These are phyloP conservation scores for Flaveria ramosissima DNA, from an alignment of 129 eudicot genomes.

Conservation along the genomic window DNA sequence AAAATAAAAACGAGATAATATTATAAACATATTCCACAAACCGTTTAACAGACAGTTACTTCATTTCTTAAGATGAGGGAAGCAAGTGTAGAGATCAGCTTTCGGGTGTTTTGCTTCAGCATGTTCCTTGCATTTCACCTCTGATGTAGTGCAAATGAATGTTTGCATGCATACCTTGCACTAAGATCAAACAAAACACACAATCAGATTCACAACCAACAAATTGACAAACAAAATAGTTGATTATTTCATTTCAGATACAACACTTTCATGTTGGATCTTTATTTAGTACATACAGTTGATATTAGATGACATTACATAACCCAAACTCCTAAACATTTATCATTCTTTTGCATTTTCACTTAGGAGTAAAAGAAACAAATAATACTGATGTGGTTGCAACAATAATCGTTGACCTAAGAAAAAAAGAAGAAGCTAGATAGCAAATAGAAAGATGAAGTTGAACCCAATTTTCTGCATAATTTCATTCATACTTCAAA, in stretches of 20 bases:
- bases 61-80: conserved; percentile 76
- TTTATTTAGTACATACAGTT: too few species aligned
- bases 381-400: background rate
- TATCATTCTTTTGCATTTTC: too few species aligned
- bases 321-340: too few species aligned
- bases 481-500: too few species aligned
- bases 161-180: conserved; percentile 22
- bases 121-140: conserved; percentile 87
- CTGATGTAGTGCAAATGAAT: conserved; percentile 18
- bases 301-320: too few species aligned
- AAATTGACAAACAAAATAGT: too few species aligned
- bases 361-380: background rate
- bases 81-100: conserved; percentile 54
- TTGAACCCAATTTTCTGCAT: too few species aligned
- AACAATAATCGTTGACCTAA: too few species aligned
- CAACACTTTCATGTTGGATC: too few species aligned
- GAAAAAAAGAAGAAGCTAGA: too few species aligned
- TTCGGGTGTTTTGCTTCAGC: conserved; percentile 89
- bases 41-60: background rate
- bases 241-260: background rate
- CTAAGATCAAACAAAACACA: conserved; percentile 7
- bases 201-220: too few species aligned
- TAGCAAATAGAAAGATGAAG: too few species aligned
- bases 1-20: background rate
- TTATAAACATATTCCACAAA: conserved; percentile 13